These are phyloP conservation scores for Pistacia integerrima DNA, from an alignment of 345 rosid genomes.

Conservation along the genomic window DNA sequence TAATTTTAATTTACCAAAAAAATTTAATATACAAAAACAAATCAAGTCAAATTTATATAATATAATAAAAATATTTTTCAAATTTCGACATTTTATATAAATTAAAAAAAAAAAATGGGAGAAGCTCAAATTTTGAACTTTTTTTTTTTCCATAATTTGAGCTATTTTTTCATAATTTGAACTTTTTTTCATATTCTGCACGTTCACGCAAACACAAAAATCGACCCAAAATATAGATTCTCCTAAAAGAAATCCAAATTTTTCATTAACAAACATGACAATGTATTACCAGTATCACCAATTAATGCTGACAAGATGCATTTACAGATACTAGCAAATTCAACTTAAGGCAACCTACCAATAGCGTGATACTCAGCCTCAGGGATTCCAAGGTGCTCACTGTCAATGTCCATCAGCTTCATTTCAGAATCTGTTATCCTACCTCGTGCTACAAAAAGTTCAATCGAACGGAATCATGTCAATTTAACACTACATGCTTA, in stretches of 20 bases:
- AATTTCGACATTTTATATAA: no score
- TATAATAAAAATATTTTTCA: no score
- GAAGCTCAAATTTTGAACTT: no score
- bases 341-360: constrained; percentile 90
- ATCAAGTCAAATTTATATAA: no score
- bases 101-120: no score
- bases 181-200: no score
- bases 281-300: constrained; percentile 81
- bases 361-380: constrained; percentile 98
- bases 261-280: background rate
- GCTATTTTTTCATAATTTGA: no score
- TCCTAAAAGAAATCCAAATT: background rate
- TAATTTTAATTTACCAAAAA: no score
- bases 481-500: background rate
- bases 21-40: no score
- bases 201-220: background rate
- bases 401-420: constrained; percentile 98
- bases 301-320: constrained; percentile 71
- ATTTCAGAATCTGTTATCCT: constrained; percentile 95
- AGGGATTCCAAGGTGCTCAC: constrained; percentile 98
- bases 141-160: no score
- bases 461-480: background rate
- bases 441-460: constrained; percentile 67
- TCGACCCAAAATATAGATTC: background rate
- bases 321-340: constrained; percentile 84